These are phyloP conservation scores for Arthrobotrys entomopaga DNA, from an alignment of 2,329 filamentous ascomycete species.

Conservation along the genomic window DNA sequence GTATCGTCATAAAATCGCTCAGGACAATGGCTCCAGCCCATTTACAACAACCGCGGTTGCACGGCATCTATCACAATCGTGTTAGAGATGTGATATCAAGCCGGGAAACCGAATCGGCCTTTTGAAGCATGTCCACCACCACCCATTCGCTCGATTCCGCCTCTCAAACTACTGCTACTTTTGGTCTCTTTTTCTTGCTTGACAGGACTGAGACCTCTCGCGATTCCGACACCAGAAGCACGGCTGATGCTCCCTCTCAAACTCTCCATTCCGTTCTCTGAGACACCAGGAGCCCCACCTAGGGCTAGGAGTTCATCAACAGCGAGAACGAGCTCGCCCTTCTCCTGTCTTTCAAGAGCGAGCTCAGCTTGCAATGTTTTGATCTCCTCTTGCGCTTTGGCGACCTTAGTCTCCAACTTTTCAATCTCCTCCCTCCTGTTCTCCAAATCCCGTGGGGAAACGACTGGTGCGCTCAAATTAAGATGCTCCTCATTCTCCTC, in stretches of 20 bases:
- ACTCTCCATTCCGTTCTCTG: constrained; percentile 63
- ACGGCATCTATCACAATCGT: constrained; percentile 5
- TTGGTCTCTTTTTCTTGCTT: constrained; percentile 53
- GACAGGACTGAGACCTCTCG: constrained; percentile 56
- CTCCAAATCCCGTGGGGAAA: constrained; percentile 67
- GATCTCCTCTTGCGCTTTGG: constrained; percentile 67
- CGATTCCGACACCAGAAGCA: constrained; percentile 60
- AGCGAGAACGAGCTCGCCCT: constrained; percentile 81
- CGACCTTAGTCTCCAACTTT: constrained; percentile 66
- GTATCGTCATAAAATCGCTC: no score
- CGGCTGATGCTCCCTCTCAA: constrained; percentile 60
- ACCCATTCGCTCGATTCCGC: constrained; percentile 58
- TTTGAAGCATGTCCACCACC: constrained; percentile 44
- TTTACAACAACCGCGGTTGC: background rate
- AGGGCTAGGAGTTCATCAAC: constrained; percentile 86
- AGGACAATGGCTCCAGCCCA: background rate
- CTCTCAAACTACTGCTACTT: constrained; percentile 55
- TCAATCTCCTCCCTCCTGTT: constrained; percentile 79
- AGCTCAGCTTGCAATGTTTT: constrained; percentile 77
- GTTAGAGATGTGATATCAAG: constrained; percentile 1
- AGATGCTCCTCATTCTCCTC: constrained; percentile 52
- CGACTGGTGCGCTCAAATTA: constrained; percentile 44
- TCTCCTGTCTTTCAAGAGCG: constrained; percentile 80
- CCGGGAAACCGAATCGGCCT: constrained; percentile 46
- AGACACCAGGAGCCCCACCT: constrained; percentile 63